Evolutionary conservation across 345 rosid species (phyloP).

Genomic region (Cardamine chenopodiifolia): DNA sequence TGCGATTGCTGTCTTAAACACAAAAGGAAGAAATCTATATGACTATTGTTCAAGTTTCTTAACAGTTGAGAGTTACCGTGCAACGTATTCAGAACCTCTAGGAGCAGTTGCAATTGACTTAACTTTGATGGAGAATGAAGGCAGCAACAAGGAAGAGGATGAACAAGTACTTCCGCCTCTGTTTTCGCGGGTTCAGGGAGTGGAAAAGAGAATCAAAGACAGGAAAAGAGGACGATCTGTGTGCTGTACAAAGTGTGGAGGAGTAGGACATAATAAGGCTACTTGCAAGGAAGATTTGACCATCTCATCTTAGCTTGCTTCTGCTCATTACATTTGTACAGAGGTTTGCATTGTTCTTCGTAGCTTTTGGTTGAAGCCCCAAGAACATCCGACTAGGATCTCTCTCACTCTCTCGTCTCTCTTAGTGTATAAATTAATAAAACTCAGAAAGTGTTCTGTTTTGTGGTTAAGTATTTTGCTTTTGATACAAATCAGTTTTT

Average conservation of each 20-base stretch:
- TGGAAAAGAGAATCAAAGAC: constrained; percentile 52
- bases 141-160: constrained; percentile 41
- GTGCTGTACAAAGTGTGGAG: constrained; percentile 73
- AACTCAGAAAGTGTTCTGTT: constrained; percentile 7
- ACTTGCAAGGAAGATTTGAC: constrained; percentile 66
- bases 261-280: constrained; percentile 80
- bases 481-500: constrained; percentile 9
- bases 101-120: constrained; percentile 42
- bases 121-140: constrained; percentile 28
- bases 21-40: constrained; percentile 51
- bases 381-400: neutral
- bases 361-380: constrained; percentile 19
- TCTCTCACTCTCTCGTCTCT: neutral
- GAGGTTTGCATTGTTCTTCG: constrained; percentile 24
- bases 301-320: constrained; percentile 10
- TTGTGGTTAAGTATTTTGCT: constrained; percentile 13
- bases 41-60: constrained; percentile 69
- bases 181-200: constrained; percentile 46
- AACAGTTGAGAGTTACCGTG: constrained; percentile 56
- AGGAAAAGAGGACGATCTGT: constrained; percentile 54
- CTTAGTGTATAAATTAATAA: constrained; percentile 26
- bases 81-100: constrained; percentile 57
- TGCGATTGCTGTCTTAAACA: constrained; percentile 74
- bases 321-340: constrained; percentile 32
- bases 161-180: constrained; percentile 76